phyloP scores from a whole-genome alignment of 345 rosid genomes.

The Viola odorata region DNA sequence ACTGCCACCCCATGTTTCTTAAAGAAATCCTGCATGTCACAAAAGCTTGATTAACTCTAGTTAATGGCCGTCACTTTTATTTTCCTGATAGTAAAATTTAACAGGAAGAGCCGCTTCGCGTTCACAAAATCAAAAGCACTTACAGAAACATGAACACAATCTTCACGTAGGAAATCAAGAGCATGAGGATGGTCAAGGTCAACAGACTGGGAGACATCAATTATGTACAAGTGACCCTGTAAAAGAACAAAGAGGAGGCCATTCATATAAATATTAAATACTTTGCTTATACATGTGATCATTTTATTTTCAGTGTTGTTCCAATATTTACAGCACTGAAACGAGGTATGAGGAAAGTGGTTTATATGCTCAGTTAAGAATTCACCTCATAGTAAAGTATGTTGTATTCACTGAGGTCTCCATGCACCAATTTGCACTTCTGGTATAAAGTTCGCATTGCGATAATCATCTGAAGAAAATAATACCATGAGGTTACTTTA shows the following conservation, averaged over 20 bases:
- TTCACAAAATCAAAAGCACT: constrained; percentile 20
- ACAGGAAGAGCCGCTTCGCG: neutral
- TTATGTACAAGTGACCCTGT: constrained; percentile 82
- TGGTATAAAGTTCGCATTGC: constrained; percentile 78
- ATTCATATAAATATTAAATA: neutral
- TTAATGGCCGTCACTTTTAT: neutral
- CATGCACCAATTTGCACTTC: constrained; percentile 94
- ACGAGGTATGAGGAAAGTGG: neutral
- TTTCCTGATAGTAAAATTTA: constrained; percentile 1
- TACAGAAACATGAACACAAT: constrained; percentile 91
- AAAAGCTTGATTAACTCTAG: neutral
- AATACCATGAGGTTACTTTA: constrained; percentile 10
- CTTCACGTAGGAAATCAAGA: constrained; percentile 89
- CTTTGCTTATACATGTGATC: neutral
- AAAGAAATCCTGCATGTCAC: constrained; percentile 61
- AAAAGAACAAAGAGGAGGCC: constrained; percentile 12
- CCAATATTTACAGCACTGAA: neutral
- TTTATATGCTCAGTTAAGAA: constrained; percentile 1
- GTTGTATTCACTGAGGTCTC: constrained; percentile 97
- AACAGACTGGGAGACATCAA: constrained; percentile 92
- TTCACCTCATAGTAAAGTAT: constrained; percentile 84
- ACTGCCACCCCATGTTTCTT: constrained; percentile 91
- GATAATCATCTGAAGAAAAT: constrained; percentile 55
- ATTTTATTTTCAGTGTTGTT: neutral
- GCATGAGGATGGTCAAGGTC: constrained; percentile 96